A percentile compares a stretch with the other conserved stretches of the same genome.
Conservation (phyloP, 2,329 filamentous ascomycete species). For the Neonectria coccinea region DNA sequence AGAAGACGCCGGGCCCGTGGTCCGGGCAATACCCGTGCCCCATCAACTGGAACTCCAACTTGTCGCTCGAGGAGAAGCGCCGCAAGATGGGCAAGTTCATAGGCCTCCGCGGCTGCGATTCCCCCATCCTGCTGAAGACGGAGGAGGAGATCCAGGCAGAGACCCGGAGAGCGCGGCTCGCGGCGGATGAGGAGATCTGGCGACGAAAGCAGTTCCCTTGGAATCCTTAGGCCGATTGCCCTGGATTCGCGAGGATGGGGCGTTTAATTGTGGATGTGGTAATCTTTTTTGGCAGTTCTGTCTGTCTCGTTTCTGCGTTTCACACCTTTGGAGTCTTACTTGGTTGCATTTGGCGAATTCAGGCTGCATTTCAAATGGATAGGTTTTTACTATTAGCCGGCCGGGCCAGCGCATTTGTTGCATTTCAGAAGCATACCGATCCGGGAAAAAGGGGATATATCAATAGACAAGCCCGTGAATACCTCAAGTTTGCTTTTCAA, state of each 20-base stretch:
- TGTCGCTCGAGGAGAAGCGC: slow-evolving; percentile 74
- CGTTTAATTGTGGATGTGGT: slow-evolving; percentile 7
- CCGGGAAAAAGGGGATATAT: slow-evolving; percentile 14
- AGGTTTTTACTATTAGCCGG: slow-evolving; percentile 13
- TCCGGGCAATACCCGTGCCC: slow-evolving; percentile 73
- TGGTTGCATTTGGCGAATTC: slow-evolving; percentile 22
- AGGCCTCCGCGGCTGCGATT: slow-evolving; percentile 70
- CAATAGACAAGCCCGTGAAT: slow-evolving; percentile 26
- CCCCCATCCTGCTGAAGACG: slow-evolving; percentile 53
- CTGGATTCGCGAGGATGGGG: slow-evolving; percentile 4
- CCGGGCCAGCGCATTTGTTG: slow-evolving; percentile 39
- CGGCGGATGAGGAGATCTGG: slow-evolving; percentile 61
- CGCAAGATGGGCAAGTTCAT: slow-evolving; percentile 80
- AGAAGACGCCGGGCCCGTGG: slow-evolving; percentile 68
- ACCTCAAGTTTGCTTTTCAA: slow-evolving; percentile 25
- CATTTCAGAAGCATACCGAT: slow-evolving; percentile 31
- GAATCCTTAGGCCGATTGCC: slow-evolving; percentile 15
- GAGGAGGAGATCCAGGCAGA: slow-evolving; percentile 63
- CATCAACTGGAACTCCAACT: slow-evolving; percentile 69
- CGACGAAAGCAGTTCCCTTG: slow-evolving; percentile 58
- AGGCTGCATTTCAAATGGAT: slow-evolving; percentile 29
- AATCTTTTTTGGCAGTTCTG: background rate
- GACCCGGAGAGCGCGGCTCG: slow-evolving; percentile 53
- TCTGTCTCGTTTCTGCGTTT: slow-evolving; percentile 8
- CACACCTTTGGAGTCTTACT: slow-evolving; percentile 22